A percentile compares a stretch with the other conserved stretches of the same genome.
These are phyloP conservation scores for Lumnitzera littorea DNA, from an alignment of 345 rosid species.

Conservation along the genomic window DNA sequence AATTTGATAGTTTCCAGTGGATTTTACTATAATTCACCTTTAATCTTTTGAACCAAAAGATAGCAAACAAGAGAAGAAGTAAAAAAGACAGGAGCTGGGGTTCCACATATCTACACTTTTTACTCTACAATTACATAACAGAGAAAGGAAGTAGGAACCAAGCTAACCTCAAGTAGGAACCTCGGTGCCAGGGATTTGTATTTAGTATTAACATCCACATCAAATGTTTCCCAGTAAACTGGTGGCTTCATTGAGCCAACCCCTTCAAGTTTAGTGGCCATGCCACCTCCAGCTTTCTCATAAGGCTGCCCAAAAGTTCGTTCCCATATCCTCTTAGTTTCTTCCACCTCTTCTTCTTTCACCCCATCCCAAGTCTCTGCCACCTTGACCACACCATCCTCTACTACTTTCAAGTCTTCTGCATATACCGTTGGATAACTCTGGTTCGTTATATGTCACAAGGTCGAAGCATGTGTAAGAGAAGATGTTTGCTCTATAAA, in stretches of 20 bases:
- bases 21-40: no score
- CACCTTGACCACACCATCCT: slow-evolving; percentile 35
- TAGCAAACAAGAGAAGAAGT: no score
- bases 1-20: no score
- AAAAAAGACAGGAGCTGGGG: no score
- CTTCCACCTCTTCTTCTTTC: slow-evolving; percentile 40
- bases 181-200: slow-evolving; percentile 72
- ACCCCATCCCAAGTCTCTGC: slow-evolving; percentile 39
- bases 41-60: no score
- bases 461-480: slow-evolving; percentile 2
- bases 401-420: slow-evolving; percentile 57
- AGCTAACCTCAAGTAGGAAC: slow-evolving; percentile 65
- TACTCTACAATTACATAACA: background rate
- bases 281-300: slow-evolving; percentile 72
- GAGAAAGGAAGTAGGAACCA: background rate
- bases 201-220: slow-evolving; percentile 51
- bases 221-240: slow-evolving; percentile 65
- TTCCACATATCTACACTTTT: background rate
- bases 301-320: slow-evolving; percentile 62
- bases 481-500: background rate
- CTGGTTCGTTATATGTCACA: slow-evolving; percentile 25
- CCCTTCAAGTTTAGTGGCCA: slow-evolving; percentile 24
- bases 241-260: slow-evolving; percentile 22
- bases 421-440: slow-evolving; percentile 71
- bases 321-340: slow-evolving; percentile 56